Evolutionary conservation across 2,329 filamentous ascomycete species (phyloP), one percentile per base, ranked within the genome.

Genomic region (Fusarium sp.): DNA sequence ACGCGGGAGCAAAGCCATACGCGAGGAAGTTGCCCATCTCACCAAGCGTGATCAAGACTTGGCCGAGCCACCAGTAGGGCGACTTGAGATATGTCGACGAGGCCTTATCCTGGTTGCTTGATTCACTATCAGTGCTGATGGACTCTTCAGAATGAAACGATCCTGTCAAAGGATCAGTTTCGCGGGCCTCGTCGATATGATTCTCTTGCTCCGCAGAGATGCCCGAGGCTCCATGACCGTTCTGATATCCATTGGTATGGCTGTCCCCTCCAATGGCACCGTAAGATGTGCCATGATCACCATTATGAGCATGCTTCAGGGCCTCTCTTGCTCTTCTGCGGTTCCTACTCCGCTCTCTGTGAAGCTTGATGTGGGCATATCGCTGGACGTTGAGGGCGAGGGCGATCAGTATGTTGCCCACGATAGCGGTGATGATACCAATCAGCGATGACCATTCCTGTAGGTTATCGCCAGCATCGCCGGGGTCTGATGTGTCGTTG

Each of bases 21-120:
- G 96, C 96, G 68, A 99, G 83, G 77, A 99, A 99, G 79, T 99
- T 99, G 56, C 96, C 96, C 77, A 92, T 91, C 82, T 99, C 96
- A 62, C 96, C 96, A 23, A 97, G 82, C 0, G 90, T 93, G 88
- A 99, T 99, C 64, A 99, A 85, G 14, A 96, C 86, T 71, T 98
- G 95, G 18, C 96, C 96, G 31, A 90, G 82, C 96, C 96, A 99
- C 96, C 96, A 99, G 77, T 96, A 97, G 1, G 93, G 93, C 34
- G 93, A 97, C 69, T 89, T 89, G 64, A 99, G 86, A 79, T 99
- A 99, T 6, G 88, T 91, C 62, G 90, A 90, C 29, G 89, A 75
- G 4, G 75, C 76, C 61, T 84, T 82, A 58, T 79, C 73, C 42
- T 78, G 71, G 10, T 73, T 64, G 46, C 74, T 68, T 6, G 69